phyloP scores from a whole-genome alignment of 176 grass and related monocot genomes.

The Phoenix dactylifera region DNA sequence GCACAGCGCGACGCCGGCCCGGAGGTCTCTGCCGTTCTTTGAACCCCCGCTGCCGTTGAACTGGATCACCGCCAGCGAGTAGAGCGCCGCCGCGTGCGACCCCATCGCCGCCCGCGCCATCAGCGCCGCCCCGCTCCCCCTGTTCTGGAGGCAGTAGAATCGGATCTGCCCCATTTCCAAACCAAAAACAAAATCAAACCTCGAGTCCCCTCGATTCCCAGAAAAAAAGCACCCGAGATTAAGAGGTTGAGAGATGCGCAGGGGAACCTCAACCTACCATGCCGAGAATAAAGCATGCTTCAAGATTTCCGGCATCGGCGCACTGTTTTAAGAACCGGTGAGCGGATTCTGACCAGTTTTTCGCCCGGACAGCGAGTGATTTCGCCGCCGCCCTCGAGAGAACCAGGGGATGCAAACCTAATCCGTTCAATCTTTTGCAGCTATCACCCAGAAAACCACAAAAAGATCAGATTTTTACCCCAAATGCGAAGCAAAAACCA shows the following conservation, averaged over 20 bases:
- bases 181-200: no score
- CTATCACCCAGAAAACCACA: constrained; percentile 18
- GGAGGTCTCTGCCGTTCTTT: constrained; percentile 58
- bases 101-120: constrained; percentile 64
- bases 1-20: constrained; percentile 57
- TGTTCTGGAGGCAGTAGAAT: constrained; percentile 57
- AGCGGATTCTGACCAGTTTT: constrained; percentile 48
- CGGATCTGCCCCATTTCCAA: constrained; percentile 36
- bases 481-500: background rate
- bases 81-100: constrained; percentile 62
- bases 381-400: constrained; percentile 46
- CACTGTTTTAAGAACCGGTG: constrained; percentile 51
- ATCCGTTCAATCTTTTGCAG: constrained; percentile 51
- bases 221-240: background rate
- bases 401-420: constrained; percentile 35
- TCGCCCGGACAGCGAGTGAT: constrained; percentile 42
- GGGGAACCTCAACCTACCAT: constrained; percentile 34
- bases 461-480: background rate
- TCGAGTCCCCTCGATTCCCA: no score
- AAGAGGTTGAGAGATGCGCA: background rate
- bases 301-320: constrained; percentile 52
- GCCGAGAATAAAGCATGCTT: constrained; percentile 78
- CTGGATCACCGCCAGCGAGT: constrained; percentile 70
- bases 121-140: constrained; percentile 48
- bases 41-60: constrained; percentile 79